Evolutionary conservation across 78 protist genomes (phyloP).

Genomic region (Dictyostelium capitatum): DNA sequence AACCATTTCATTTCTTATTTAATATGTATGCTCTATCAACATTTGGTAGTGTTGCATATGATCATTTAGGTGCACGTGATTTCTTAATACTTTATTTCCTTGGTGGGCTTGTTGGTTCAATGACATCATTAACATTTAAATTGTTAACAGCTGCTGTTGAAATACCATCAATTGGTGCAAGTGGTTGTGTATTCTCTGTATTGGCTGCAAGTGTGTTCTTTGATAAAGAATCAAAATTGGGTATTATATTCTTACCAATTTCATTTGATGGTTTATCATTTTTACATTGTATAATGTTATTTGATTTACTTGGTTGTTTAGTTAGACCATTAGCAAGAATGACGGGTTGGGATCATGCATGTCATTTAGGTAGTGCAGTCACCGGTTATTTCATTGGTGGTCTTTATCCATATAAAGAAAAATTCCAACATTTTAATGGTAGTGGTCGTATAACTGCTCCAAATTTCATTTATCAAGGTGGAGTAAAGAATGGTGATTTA

Average conservation of each 20-base stretch:
- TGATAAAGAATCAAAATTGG: not conserved
- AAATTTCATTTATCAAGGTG: conserved; percentile 3
- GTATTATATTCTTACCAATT: conserved; percentile 39
- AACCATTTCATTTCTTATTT: conserved; percentile 29
- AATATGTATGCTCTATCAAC: conserved; percentile 49
- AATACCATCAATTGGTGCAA: conserved; percentile 61
- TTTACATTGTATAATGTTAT: not conserved
- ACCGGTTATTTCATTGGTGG: not conserved
- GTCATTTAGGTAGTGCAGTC: conserved; percentile 28
- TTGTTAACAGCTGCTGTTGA: not conserved
- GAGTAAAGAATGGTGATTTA: conserved; percentile 12
- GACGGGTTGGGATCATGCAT: conserved; percentile 63
- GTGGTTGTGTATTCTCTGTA: conserved; percentile 33
- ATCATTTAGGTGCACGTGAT: conserved; percentile 27
- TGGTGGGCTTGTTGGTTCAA: conserved; percentile 71
- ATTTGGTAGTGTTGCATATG: conserved; percentile 49
- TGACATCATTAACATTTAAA: conserved; percentile 37
- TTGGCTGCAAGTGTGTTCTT: conserved; percentile 20
- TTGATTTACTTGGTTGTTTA: conserved; percentile 19
- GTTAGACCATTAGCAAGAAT: not conserved
- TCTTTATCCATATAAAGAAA: conserved; percentile 26
- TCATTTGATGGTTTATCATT: not conserved
- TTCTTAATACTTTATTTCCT: conserved; percentile 27
- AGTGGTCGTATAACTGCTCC: not conserved
- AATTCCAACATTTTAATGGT: conserved; percentile 37